Percentiles rank a stretch among this genome's conserved stretches.
phyloP scores from a whole-genome alignment of 768 basidiomycete species.

The Leccinum obscurum region DNA sequence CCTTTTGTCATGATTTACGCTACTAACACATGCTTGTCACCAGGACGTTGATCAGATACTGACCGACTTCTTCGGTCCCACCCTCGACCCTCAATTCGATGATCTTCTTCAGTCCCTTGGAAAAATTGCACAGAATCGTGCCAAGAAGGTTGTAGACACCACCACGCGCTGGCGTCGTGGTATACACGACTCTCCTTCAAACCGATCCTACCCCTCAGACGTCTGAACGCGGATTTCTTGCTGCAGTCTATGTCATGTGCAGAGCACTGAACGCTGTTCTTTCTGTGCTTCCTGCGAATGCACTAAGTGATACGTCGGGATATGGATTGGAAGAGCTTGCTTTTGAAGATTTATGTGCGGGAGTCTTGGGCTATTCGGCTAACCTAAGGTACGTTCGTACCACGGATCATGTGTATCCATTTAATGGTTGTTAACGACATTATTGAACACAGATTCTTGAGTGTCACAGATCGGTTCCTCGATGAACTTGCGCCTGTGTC shows the following conservation, averaged over 20 bases:
- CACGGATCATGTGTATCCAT: background rate
- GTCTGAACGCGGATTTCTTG: slow-evolving; percentile 73
- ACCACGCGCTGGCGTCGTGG: slow-evolving; percentile 84
- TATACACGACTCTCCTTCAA: slow-evolving; percentile 63
- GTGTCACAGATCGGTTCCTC: slow-evolving; percentile 90
- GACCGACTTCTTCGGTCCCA: slow-evolving; percentile 46
- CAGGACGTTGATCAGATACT: slow-evolving; percentile 69
- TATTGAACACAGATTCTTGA: slow-evolving; percentile 63
- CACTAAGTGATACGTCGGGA: slow-evolving; percentile 74
- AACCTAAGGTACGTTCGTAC: slow-evolving; percentile 62
- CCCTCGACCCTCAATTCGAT: slow-evolving; percentile 78
- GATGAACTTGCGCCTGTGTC: slow-evolving; percentile 74
- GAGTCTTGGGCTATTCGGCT: slow-evolving; percentile 81
- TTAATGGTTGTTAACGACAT: background rate
- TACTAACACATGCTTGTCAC: slow-evolving; percentile 7
- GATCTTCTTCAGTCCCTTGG: slow-evolving; percentile 79
- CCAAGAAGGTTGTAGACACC: slow-evolving; percentile 82
- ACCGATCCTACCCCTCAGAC: slow-evolving; percentile 31
- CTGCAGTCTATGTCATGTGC: slow-evolving; percentile 88
- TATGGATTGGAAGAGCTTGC: slow-evolving; percentile 84
- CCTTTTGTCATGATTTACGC: background rate
- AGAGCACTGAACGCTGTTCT: slow-evolving; percentile 80
- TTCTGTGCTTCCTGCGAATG: slow-evolving; percentile 70
- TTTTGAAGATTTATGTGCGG: slow-evolving; percentile 84
- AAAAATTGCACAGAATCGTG: slow-evolving; percentile 80